Percentiles rank a stretch among this genome's conserved stretches.
Conservation (phyloP, 352 stramenopile genomes). For the Hyaloperonospora arabidopsidis region DNA sequence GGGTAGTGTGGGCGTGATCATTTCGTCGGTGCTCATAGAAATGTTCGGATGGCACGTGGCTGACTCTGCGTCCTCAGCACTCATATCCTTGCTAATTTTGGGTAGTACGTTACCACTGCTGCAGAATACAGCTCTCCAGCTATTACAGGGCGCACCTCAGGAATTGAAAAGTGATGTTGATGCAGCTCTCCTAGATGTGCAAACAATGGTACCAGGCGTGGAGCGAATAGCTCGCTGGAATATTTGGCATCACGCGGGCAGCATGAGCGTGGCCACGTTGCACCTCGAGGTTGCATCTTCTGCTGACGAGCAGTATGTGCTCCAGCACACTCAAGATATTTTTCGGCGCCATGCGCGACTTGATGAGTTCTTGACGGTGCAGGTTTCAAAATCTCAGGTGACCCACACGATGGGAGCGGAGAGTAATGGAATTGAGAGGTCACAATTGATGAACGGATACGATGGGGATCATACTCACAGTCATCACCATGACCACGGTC, state of each 20-base stretch:
- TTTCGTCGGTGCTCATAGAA: conserved; percentile 81
- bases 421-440: conserved; percentile 4
- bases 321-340: conserved; percentile 41
- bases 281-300: conserved; percentile 44
- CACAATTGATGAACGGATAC: conserved; percentile 14
- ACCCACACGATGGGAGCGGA: conserved; percentile 8
- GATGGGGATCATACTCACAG: conserved; percentile 13
- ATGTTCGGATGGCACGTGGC: conserved; percentile 78
- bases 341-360: conserved; percentile 36
- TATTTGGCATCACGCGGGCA: conserved; percentile 65
- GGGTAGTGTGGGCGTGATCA: conserved; percentile 83
- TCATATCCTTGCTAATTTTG: conserved; percentile 81
- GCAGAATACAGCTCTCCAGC: conserved; percentile 60
- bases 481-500: conserved; percentile 19
- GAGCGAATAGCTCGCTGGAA: conserved; percentile 55
- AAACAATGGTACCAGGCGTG: conserved; percentile 35
- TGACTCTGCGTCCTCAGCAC: conserved; percentile 71
- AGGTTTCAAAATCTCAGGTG: conserved; percentile 45
- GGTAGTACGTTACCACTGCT: conserved; percentile 74
- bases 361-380: conserved; percentile 51
- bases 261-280: conserved; percentile 49
- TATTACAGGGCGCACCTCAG: conserved; percentile 60
- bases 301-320: conserved; percentile 47
- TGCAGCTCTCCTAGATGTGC: conserved; percentile 41
- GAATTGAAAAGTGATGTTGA: conserved; percentile 43